phyloP scores from a whole-genome alignment of 2,329 filamentous ascomycete genomes.

The Blastomyces emzantsi region DNA sequence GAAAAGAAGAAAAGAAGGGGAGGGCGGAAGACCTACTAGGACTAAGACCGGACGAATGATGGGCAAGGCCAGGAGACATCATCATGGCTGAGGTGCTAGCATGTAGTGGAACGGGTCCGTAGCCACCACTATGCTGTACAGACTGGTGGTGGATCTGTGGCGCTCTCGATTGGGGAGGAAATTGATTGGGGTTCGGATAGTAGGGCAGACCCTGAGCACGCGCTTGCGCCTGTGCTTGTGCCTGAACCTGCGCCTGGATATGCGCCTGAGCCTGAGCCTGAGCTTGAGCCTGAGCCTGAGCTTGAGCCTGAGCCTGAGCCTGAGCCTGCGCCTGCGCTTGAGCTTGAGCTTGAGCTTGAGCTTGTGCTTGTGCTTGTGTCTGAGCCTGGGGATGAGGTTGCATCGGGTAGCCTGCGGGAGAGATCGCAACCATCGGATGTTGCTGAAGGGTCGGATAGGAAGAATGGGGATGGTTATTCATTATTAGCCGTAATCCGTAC shows the following conservation, averaged over 20 bases:
- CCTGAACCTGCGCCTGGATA: background rate
- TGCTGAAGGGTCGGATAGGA: conserved; percentile 18
- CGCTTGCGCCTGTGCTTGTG: conserved; percentile 6
- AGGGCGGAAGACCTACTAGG: conserved; percentile 13
- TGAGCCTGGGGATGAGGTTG: conserved; percentile 8
- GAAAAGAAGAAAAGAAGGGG: background rate
- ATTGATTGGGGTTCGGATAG: conserved; percentile 12
- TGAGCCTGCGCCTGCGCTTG: conserved; percentile 4
- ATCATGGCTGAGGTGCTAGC: conserved; percentile 14
- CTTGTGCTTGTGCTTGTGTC: background rate
- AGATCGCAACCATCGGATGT: conserved; percentile 11
- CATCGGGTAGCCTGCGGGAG: conserved; percentile 12
- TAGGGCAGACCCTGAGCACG: conserved; percentile 12
- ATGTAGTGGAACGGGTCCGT: conserved; percentile 14
- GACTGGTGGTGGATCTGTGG: conserved; percentile 14
- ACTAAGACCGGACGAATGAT: conserved; percentile 12
- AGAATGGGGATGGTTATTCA: conserved; percentile 16
- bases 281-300: conserved; percentile 1
- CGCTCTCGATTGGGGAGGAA: conserved; percentile 11
- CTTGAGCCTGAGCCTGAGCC: conserved; percentile 7
- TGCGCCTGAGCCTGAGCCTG: conserved; percentile 4
- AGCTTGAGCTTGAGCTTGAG: background rate
- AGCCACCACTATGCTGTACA: conserved; percentile 12
- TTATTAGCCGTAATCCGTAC: background rate
- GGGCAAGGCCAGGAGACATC: conserved; percentile 15